These are phyloP conservation scores for Penicillium sp. DNA, from an alignment of 2,329 filamentous ascomycete genomes.

Conservation along the genomic window DNA sequence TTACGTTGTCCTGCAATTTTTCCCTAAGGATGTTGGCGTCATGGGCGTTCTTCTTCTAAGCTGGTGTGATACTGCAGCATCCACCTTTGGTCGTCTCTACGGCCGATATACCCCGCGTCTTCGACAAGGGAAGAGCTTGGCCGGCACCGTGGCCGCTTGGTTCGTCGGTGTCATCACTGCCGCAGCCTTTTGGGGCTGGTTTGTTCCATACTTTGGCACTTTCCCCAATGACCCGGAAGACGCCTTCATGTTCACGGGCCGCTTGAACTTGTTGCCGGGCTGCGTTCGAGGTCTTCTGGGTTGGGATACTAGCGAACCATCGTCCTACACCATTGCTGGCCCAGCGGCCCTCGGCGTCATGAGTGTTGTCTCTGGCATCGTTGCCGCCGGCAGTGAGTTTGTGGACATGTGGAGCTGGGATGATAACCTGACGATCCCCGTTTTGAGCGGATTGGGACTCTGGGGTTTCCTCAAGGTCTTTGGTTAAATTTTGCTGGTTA, in stretches of 20 bases:
- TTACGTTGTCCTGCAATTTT: constrained; percentile 76
- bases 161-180: constrained; percentile 76
- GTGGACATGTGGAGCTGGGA: constrained; percentile 91
- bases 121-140: constrained; percentile 81
- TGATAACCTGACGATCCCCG: constrained; percentile 94
- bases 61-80: constrained; percentile 97
- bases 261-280: constrained; percentile 61
- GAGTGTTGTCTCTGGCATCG: constrained; percentile 80
- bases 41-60: constrained; percentile 84
- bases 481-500: constrained; percentile 38
- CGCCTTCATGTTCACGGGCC: constrained; percentile 75
- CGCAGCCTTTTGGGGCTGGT: constrained; percentile 78
- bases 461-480: constrained; percentile 90
- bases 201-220: constrained; percentile 63
- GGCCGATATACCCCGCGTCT: constrained; percentile 83
- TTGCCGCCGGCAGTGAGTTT: constrained; percentile 83
- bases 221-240: constrained; percentile 63
- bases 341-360: constrained; percentile 68
- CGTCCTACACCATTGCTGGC: constrained; percentile 57
- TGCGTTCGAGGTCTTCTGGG: constrained; percentile 56
- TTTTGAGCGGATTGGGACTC: constrained; percentile 79
- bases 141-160: constrained; percentile 80
- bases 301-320: constrained; percentile 48
- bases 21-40: constrained; percentile 88
- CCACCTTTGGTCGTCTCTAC: constrained; percentile 84